A percentile compares a stretch with the other conserved stretches of the same genome.
Conservation (phyloP, 257 asterid genomes). For the Marsdenia floribunda region DNA sequence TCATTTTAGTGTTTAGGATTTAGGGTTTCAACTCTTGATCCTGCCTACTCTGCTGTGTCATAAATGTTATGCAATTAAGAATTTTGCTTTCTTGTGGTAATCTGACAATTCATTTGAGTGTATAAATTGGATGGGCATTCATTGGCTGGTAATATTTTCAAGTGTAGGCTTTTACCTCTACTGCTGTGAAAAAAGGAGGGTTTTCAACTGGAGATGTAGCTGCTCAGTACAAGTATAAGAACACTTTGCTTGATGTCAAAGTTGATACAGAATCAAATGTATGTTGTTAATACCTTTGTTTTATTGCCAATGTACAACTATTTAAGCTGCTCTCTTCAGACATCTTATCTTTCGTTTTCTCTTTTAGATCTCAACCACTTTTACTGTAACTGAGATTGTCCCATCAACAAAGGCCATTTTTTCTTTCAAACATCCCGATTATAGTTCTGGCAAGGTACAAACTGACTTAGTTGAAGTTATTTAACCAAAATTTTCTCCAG, state of each 20-base stretch:
- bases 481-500: not conserved
- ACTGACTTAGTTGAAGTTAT: slow-evolving; percentile 3
- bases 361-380: slow-evolving; percentile 56
- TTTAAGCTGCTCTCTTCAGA: not conserved
- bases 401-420: slow-evolving; percentile 78
- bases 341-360: slow-evolving; percentile 17
- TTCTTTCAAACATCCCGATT: slow-evolving; percentile 60
- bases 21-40: not conserved
- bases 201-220: slow-evolving; percentile 82
- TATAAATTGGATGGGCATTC: not conserved
- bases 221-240: slow-evolving; percentile 58
- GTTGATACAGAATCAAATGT: slow-evolving; percentile 91
- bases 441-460: slow-evolving; percentile 75
- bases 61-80: not conserved
- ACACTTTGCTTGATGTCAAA: slow-evolving; percentile 56
- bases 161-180: slow-evolving; percentile 67
- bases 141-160: not conserved
- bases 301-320: not conserved
- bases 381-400: slow-evolving; percentile 41
- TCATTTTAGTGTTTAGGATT: too few relatives aligned
- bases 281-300: slow-evolving; percentile 22
- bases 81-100: not conserved
- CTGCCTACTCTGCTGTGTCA: not conserved
- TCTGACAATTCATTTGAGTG: not conserved
- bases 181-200: slow-evolving; percentile 78